Evolutionary conservation across 345 rosid genomes (phyloP).

Genomic region (Theobroma cacao): DNA sequence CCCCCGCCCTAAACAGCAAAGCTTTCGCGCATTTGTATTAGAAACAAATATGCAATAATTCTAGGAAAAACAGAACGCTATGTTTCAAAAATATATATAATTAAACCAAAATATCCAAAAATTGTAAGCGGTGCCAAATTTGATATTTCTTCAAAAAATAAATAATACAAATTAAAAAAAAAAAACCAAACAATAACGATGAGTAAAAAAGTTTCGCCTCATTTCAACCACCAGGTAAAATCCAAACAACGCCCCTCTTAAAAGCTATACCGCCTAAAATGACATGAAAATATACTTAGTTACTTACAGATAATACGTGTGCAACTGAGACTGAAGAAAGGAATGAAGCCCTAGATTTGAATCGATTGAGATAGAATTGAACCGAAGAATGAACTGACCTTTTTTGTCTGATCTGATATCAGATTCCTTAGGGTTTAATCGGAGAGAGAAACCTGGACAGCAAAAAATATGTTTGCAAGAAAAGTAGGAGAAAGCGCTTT

Average conservation of each 20-base stretch:
- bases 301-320: not conserved
- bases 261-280: not conserved
- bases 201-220: not conserved
- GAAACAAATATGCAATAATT: not conserved
- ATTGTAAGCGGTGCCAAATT: not conserved
- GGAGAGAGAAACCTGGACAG: not conserved
- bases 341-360: constrained; percentile 1
- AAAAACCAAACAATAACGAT: not conserved
- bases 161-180: not conserved
- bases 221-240: not conserved
- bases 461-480: not conserved
- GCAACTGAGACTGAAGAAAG: not conserved
- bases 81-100: too few species aligned
- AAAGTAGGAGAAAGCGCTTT: not conserved
- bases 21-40: not conserved
- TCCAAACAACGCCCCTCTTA: not conserved
- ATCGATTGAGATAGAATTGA: not conserved
- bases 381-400: not conserved
- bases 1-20: not conserved
- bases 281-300: not conserved
- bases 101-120: not conserved
- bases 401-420: not conserved
- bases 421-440: not conserved
- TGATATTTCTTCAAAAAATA: not conserved
- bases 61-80: too few species aligned